These are phyloP conservation scores for Henckelia pumila DNA, from an alignment of 257 asterid species.

Conservation along the genomic window DNA sequence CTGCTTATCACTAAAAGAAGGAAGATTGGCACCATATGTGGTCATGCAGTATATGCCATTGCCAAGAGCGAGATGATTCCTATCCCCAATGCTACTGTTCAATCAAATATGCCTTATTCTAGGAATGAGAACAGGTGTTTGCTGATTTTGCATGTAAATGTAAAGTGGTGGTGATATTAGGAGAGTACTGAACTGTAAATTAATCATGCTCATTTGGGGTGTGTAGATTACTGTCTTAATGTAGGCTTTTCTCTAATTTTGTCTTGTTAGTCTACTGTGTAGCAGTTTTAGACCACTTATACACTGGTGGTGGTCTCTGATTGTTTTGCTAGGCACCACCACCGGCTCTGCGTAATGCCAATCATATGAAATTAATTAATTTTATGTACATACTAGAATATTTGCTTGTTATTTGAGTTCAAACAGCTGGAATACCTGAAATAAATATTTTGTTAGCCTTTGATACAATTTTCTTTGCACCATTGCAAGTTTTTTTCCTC, in stretches of 20 bases:
- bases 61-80: conserved; percentile 79
- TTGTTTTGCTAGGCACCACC: conserved; percentile 24
- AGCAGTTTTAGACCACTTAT: conserved; percentile 28
- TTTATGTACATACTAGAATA: conserved; percentile 19
- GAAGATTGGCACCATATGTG: conserved; percentile 84
- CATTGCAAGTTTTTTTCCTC: conserved; percentile 38
- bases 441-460: conserved; percentile 24
- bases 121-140: conserved; percentile 96
- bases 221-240: conserved; percentile 32
- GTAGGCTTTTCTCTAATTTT: conserved; percentile 25
- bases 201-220: conserved; percentile 39
- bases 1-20: conserved; percentile 76
- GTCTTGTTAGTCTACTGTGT: conserved; percentile 27
- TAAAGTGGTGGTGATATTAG: conserved; percentile 45
- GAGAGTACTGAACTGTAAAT: conserved; percentile 38
- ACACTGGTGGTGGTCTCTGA: conserved; percentile 31
- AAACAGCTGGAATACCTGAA: conserved; percentile 10
- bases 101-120: conserved; percentile 71
- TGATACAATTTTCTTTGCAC: conserved; percentile 40
- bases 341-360: conserved; percentile 29
- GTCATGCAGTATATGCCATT: conserved; percentile 82
- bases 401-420: conserved; percentile 18
- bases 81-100: conserved; percentile 58
- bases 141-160: conserved; percentile 64
- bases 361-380: conserved; percentile 24